Conservation (phyloP, 768 basidiomycete genomes). For the Psilocybe azurescens region DNA sequence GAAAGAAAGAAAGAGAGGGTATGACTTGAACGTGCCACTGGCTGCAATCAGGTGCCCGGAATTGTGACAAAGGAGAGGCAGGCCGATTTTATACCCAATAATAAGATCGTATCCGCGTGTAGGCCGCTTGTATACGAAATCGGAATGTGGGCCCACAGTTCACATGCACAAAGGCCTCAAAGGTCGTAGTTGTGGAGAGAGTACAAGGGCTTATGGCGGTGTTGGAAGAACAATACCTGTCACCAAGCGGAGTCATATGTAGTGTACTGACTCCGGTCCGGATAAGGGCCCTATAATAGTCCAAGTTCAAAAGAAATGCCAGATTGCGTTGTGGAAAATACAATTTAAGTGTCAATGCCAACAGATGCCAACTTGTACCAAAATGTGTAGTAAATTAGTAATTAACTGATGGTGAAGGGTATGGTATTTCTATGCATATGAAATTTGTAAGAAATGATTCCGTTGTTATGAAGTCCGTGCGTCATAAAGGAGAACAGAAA, state of each 20-base stretch:
- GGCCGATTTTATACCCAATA: not conserved
- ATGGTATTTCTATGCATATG: not conserved
- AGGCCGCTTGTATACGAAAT: too few species aligned
- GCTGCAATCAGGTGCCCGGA: not conserved
- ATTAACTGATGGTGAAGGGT: not conserved
- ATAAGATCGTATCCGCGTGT: not conserved
- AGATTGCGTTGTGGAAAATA: not conserved
- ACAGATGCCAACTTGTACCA: not conserved
- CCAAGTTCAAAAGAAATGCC: too few species aligned
- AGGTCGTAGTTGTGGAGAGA: too few species aligned
- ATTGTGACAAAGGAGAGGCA: not conserved
- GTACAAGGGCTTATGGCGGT: too few species aligned
- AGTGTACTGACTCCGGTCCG: too few species aligned
- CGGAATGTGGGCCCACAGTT: too few species aligned
- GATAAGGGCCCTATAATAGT: too few species aligned
- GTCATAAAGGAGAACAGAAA: not conserved
- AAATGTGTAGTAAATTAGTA: not conserved
- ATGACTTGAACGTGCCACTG: not conserved
- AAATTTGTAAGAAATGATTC: not conserved
- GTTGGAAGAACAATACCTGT: too few species aligned
- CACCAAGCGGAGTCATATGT: too few species aligned
- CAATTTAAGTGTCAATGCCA: not conserved
- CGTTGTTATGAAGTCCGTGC: not conserved
- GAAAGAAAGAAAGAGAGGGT: not conserved
- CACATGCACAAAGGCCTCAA: too few species aligned